Evolutionary conservation across 305 asterid genomes (phyloP), one percentile per base, ranked within the genome.

Genomic region (Plantago lanceolata): DNA sequence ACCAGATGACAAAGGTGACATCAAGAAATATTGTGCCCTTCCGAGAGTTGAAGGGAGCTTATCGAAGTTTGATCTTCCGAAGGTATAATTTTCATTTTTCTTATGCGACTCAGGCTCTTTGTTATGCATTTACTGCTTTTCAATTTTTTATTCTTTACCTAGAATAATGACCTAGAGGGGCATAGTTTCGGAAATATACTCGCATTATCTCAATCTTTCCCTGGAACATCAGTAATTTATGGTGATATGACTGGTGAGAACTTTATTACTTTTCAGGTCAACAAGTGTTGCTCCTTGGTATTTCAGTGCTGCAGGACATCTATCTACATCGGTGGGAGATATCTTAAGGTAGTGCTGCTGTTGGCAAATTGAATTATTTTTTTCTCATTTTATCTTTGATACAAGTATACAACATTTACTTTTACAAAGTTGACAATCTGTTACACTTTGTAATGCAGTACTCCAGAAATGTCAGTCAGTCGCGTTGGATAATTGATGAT

Each of bases 401-500:
- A n/a, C n/a, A n/a, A n/a, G 57, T 19, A 53, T 18, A 58, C 40
- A 5, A 7, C 40, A 33, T 33, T 33, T 33, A 33, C 40, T 33
- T 33, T 33, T 33, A 3, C 11, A 33, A 33, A 33, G 11, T 33
- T 33, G 7, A 33, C 40, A 33, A 59, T 50, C 56, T 37, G 21
- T 59, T 71, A 61, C 71, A 56, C 71, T 68, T 80, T 71, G 43
- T 28, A 24, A 57, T 74, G 76, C 84, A 88, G 98, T 88, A 76
- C 77, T 88, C 95, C 45, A 83, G 98, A 78, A 86, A 91, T 66
- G 98, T 92, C 58, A 92, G 98, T 73, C 98, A 92, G 83, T 74
- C 90, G 33, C 85, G 90, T 69, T 92, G 98, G 96, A 79, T 92
- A 68, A 92, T 92, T 71, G 96, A 89, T 68, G 96, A 84, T 63